These are phyloP conservation scores for Mycena epipterygia DNA, from an alignment of 768 basidiomycete genomes.

Conservation along the genomic window DNA sequence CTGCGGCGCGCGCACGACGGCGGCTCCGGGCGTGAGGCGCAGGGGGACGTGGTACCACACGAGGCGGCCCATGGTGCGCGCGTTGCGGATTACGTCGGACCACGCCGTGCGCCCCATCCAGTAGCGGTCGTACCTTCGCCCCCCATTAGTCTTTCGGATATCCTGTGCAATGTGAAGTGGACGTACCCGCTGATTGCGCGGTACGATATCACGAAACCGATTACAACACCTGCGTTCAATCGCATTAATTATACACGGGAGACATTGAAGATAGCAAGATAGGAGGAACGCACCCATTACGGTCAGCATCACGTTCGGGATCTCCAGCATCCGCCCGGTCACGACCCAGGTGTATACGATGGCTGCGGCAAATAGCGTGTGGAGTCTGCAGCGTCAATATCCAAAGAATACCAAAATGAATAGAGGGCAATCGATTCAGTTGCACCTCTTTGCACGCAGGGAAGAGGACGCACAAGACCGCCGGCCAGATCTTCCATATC, in stretches of 20 bases:
- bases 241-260: too few species aligned
- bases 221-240: constrained; percentile 58
- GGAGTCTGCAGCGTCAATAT: constrained; percentile 43
- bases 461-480: constrained; percentile 52
- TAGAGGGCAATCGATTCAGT: too few species aligned
- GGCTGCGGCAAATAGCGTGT: constrained; percentile 64
- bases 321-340: constrained; percentile 3
- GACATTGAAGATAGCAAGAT: too few species aligned
- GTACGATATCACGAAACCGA: constrained; percentile 78
- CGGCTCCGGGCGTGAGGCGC: constrained; percentile 46
- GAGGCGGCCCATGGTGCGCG: constrained; percentile 64
- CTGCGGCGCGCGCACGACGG: constrained; percentile 44
- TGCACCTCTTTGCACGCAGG: neutral
- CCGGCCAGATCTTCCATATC: constrained; percentile 78
- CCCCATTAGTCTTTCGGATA: neutral
- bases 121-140: constrained; percentile 70
- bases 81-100: constrained; percentile 68
- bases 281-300: constrained; percentile 59
- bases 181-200: constrained; percentile 63
- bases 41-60: constrained; percentile 76
- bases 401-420: neutral
- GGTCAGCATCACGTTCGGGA: constrained; percentile 65
- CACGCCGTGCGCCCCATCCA: constrained; percentile 70
- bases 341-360: neutral
- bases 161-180: neutral